These are phyloP conservation scores for Wickerhamomyces pijperi DNA, from an alignment of 805 yeast genomes.

Conservation along the genomic window DNA sequence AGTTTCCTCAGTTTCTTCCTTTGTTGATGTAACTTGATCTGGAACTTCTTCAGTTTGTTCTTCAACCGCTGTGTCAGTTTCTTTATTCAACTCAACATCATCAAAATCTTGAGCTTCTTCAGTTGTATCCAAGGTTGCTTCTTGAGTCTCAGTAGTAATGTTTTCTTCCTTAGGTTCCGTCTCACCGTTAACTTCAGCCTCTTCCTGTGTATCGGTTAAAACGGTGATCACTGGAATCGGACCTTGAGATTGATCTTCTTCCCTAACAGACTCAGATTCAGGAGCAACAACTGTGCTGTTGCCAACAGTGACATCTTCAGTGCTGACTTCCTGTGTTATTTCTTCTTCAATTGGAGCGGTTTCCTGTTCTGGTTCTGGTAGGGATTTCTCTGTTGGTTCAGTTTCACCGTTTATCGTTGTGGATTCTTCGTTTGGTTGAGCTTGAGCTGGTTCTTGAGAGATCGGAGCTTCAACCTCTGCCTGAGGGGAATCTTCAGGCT, in stretches of 20 bases:
- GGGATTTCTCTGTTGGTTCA: constrained; percentile 2
- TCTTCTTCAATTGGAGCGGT: constrained; percentile 10
- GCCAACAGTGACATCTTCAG: constrained; percentile 6
- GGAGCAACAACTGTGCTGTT: constrained; percentile 1
- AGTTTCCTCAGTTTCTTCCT: not conserved
- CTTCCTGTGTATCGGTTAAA: constrained; percentile 1
- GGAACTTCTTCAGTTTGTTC: not conserved
- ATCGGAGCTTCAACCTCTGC: no score
- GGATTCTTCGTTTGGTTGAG: constrained; percentile 10
- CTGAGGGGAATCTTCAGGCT: no score
- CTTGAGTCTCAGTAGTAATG: no score
- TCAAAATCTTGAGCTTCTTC: constrained; percentile 1
- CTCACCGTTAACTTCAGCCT: constrained; percentile 10
- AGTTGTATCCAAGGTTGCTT: no score
- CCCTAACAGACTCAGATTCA: not conserved
- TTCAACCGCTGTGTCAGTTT: constrained; percentile 2
- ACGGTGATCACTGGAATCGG: not conserved
- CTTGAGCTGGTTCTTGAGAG: constrained; percentile 3
- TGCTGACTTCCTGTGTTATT: constrained; percentile 10
- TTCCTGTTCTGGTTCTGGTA: constrained; percentile 10
- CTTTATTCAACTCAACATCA: constrained; percentile 7
- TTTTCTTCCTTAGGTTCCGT: no score
- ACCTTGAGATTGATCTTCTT: constrained; percentile 8
- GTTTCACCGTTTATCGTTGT: constrained; percentile 3
- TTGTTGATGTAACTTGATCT: not conserved